Conservation (phyloP, 495 filamentous ascomycete species). For the Penicillium egyptiacum region DNA sequence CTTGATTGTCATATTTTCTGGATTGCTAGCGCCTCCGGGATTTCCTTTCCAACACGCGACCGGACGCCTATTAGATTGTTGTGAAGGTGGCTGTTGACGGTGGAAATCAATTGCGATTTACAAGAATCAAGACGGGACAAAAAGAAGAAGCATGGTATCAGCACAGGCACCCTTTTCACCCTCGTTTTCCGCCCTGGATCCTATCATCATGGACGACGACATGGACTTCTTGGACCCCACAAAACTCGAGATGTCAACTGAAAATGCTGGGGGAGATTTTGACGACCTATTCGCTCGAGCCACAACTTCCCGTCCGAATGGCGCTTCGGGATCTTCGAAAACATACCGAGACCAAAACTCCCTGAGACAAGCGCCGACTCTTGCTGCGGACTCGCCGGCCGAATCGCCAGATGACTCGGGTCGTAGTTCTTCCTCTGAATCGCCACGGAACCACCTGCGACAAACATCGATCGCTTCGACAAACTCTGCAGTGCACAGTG, state of each 20-base stretch:
- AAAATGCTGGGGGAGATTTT: conserved; percentile 44
- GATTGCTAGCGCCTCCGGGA: conserved; percentile 4
- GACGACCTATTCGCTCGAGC: conserved; percentile 44
- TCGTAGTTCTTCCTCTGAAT: conserved; percentile 47
- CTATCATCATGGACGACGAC: conserved; percentile 49
- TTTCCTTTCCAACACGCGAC: conserved; percentile 18
- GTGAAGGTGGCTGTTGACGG: conserved; percentile 18
- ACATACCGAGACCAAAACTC: conserved; percentile 37
- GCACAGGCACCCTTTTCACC: conserved; percentile 42
- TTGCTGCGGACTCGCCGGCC: conserved; percentile 43
- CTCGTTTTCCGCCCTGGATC: conserved; percentile 43
- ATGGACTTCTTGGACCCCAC: conserved; percentile 47
- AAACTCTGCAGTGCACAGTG: conserved; percentile 43
- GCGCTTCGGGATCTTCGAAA: conserved; percentile 33
- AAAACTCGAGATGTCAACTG: conserved; percentile 37
- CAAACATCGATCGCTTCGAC: conserved; percentile 43
- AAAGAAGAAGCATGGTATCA: conserved; percentile 41
- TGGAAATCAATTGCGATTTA: conserved; percentile 12
- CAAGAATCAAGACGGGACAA: conserved; percentile 2
- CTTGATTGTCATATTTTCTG: neutral
- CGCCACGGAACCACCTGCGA: conserved; percentile 43
- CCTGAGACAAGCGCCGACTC: conserved; percentile 36
- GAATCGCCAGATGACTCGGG: conserved; percentile 47
- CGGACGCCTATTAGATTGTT: conserved; percentile 1
- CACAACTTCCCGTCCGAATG: conserved; percentile 32